These are phyloP conservation scores for Solanum neorickii DNA, from an alignment of 257 asterid species.

Conservation along the genomic window DNA sequence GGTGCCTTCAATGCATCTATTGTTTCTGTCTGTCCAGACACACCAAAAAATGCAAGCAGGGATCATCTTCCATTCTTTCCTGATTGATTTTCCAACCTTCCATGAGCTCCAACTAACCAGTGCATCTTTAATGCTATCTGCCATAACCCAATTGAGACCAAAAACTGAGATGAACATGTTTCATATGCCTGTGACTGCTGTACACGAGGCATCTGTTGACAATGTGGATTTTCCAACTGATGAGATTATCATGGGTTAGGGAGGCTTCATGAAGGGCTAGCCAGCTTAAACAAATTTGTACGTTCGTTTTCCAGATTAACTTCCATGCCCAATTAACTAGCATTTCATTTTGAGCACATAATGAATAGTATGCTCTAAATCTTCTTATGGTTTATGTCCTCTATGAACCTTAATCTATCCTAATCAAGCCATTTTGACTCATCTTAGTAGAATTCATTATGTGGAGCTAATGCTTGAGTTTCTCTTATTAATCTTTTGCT, in stretches of 20 bases:
- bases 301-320: background rate
- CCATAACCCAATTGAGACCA: background rate
- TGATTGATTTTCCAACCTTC: background rate
- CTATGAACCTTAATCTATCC: background rate
- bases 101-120: background rate
- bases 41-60: background rate
- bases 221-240: background rate
- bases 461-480: background rate
- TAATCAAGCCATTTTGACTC: background rate
- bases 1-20: background rate
- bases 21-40: background rate
- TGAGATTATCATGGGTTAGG: background rate
- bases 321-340: background rate
- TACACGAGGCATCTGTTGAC: background rate
- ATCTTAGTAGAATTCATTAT: background rate
- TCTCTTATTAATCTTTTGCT: background rate
- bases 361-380: background rate
- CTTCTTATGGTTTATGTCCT: background rate
- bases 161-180: background rate
- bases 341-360: background rate
- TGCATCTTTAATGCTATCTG: background rate
- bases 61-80: background rate
- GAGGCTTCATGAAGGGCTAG: background rate
- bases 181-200: background rate
- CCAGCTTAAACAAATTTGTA: background rate